A percentile compares a stretch with the other conserved stretches of the same genome.
These are phyloP conservation scores for Hordeum pubiflorum DNA, from an alignment of 202 grass and related monocot species.

Conservation along the genomic window DNA sequence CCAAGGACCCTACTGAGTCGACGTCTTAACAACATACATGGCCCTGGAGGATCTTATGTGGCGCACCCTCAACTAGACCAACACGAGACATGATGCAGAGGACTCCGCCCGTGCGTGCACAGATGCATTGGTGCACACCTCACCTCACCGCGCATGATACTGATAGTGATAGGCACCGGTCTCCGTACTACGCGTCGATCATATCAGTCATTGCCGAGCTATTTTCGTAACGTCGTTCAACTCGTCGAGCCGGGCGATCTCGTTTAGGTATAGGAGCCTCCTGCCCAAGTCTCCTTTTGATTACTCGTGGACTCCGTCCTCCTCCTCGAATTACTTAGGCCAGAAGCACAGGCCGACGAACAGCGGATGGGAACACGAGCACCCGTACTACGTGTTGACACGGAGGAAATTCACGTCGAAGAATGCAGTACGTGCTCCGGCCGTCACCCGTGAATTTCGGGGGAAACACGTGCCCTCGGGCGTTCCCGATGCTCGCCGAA, in stretches of 20 bases:
- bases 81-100: not conserved
- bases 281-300: not conserved
- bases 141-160: not conserved
- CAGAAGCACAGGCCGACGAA: not conserved
- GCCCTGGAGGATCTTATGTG: too few species aligned
- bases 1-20: not conserved
- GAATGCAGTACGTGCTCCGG: not conserved
- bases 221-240: not conserved
- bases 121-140: not conserved
- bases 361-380: not conserved
- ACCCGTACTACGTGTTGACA: not conserved
- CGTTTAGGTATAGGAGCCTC: not conserved
- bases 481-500: too few species aligned
- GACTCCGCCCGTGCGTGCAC: not conserved
- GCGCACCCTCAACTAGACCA: not conserved
- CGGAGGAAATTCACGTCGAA: not conserved
- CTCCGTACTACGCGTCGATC: not conserved
- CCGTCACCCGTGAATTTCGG: not conserved
- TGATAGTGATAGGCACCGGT: not conserved
- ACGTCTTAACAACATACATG: not conserved
- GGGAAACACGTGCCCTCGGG: not conserved
- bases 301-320: not conserved
- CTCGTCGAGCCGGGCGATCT: not conserved
- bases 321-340: not conserved
- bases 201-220: not conserved